Percentiles rank a stretch among this genome's conserved stretches.
Evolutionary conservation across 1,284 basidiomycete genomes (phyloP).

Genomic region (Austropuccinia psidii): DNA sequence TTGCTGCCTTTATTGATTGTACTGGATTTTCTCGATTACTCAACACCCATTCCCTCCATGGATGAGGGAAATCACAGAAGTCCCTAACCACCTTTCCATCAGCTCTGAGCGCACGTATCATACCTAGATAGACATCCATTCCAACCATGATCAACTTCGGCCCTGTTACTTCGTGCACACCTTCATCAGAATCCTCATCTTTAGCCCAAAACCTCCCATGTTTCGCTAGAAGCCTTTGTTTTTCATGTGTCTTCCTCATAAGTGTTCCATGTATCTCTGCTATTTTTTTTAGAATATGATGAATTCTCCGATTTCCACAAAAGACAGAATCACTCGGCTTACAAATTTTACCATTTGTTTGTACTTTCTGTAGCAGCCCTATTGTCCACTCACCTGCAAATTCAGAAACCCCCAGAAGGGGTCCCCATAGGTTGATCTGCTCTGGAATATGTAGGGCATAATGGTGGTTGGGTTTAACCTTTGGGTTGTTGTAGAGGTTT

Average conservation of each 20-base stretch:
- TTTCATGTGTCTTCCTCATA: too few relatives aligned
- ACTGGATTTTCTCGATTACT: too few relatives aligned
- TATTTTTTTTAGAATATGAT: background rate
- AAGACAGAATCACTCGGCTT: background rate
- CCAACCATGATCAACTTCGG: background rate
- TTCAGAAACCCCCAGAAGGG: background rate
- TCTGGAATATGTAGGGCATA: background rate
- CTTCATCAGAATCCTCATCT: background rate
- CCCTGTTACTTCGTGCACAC: background rate
- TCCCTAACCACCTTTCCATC: background rate
- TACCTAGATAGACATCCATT: too few relatives aligned
- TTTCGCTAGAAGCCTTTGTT: too few relatives aligned
- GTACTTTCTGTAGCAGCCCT: constrained; percentile 12
- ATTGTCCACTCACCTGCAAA: background rate
- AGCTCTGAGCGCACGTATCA: background rate
- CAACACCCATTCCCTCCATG: background rate
- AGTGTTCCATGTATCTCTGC: background rate
- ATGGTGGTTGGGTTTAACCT: constrained; percentile 10
- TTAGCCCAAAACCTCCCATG: too few relatives aligned
- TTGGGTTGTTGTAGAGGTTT: background rate
- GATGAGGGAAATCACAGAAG: background rate
- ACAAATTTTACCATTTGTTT: constrained; percentile 9
- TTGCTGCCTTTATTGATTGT: too few relatives aligned
- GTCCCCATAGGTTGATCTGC: background rate
- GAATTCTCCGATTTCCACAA: background rate